Conservation (phyloP, 2,329 filamentous ascomycete species). For the Trichoderma afroharzianum region DNA sequence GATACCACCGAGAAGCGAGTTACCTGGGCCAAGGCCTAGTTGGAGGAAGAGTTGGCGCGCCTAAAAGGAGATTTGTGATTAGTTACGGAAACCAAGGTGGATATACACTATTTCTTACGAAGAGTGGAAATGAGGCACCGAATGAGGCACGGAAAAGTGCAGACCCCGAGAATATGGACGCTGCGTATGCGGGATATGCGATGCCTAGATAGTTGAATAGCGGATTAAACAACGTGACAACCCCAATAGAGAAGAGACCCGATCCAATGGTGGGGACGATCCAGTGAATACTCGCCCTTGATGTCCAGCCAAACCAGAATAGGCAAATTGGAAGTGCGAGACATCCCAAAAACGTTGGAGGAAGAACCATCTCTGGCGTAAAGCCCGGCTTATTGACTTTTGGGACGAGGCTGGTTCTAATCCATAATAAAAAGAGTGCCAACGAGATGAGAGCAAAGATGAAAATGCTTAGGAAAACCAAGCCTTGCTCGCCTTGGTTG, state of each 20-base stretch:
- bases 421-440: background rate
- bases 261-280: conserved; percentile 45
- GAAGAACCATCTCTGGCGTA: conserved; percentile 35
- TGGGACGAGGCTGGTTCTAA: background rate
- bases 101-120: background rate
- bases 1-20: background rate
- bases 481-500: background rate
- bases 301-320: conserved; percentile 66
- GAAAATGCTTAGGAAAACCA: background rate
- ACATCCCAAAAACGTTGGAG: conserved; percentile 56
- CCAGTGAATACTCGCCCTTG: conserved; percentile 53
- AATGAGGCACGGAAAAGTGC: background rate
- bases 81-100: background rate
- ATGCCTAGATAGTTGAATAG: conserved; percentile 20
- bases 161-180: background rate
- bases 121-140: background rate
- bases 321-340: conserved; percentile 56
- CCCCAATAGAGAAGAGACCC: conserved; percentile 49
- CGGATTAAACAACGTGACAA: background rate
- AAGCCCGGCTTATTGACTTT: background rate
- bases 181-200: conserved; percentile 8
- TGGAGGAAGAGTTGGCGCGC: background rate
- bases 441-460: background rate
- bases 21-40: background rate
- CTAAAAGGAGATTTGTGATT: background rate